Percentiles rank a stretch among this genome's conserved stretches.
These are phyloP conservation scores for Paramecium tetraurelia DNA, from an alignment of 73 alveolate species.

Conservation along the genomic window DNA sequence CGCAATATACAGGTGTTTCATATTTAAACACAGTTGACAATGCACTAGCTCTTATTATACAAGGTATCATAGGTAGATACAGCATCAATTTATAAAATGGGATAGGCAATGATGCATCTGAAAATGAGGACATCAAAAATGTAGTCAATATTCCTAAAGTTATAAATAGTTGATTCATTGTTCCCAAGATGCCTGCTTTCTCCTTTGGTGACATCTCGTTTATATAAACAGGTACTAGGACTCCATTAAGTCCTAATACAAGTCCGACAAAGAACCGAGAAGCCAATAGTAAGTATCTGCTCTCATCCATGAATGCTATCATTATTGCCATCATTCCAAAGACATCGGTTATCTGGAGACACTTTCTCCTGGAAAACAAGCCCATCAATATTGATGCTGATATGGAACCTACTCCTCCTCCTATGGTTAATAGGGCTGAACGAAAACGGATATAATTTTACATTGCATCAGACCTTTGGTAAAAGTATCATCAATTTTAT, in stretches of 20 bases:
- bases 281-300: not conserved
- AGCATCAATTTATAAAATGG: not conserved
- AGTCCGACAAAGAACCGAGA: not conserved
- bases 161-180: not conserved
- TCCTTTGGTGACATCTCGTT: not conserved
- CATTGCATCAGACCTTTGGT: not conserved
- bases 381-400: not conserved
- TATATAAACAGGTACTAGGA: not conserved
- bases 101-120: not conserved
- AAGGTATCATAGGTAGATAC: not conserved
- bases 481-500: not conserved
- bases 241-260: not conserved
- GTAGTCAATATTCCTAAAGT: not conserved
- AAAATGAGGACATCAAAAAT: not conserved
- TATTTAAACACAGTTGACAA: not conserved
- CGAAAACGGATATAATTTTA: not conserved
- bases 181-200: not conserved
- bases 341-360: not conserved
- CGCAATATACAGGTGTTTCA: conserved; percentile 41
- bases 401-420: not conserved
- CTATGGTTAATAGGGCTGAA: not conserved
- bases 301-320: not conserved
- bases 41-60: not conserved
- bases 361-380: not conserved
- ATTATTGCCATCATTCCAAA: not conserved